Conservation (phyloP, 768 basidiomycete genomes). For the Podaxis rugospora region DNA sequence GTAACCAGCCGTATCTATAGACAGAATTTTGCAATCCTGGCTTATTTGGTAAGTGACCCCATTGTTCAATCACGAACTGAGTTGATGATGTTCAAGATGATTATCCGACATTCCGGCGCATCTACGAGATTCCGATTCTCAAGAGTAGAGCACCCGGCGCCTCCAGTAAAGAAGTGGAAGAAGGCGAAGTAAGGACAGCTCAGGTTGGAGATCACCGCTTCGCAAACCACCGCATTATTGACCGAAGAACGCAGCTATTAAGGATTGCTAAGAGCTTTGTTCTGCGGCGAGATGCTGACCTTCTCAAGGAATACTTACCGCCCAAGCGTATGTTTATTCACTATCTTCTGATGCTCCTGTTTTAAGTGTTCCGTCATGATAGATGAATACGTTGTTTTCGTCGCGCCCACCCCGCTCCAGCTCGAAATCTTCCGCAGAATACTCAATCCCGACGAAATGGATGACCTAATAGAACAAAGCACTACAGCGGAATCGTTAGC, state of each 20-base stretch:
- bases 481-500: conserved; percentile 76
- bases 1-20: conserved; percentile 29
- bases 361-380: conserved; percentile 2
- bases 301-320: conserved; percentile 81
- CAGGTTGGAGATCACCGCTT: conserved; percentile 44
- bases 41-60: conserved; percentile 55
- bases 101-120: conserved; percentile 67
- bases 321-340: conserved; percentile 69
- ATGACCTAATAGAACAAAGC: conserved; percentile 56
- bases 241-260: conserved; percentile 44
- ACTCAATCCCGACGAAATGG: conserved; percentile 65
- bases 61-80: background rate
- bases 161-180: conserved; percentile 62
- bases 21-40: conserved; percentile 95
- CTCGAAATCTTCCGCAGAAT: conserved; percentile 73
- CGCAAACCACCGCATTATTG: background rate
- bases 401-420: conserved; percentile 84
- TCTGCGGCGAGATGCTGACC: conserved; percentile 78
- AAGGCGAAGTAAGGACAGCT: conserved; percentile 73
- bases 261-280: conserved; percentile 85
- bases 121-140: conserved; percentile 86
- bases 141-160: conserved; percentile 80
- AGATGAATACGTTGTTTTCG: conserved; percentile 99
- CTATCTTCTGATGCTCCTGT: background rate
- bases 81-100: conserved; percentile 46